Conservation (phyloP, 1,139 yeast species). For the Geotrichum siamense region DNA sequence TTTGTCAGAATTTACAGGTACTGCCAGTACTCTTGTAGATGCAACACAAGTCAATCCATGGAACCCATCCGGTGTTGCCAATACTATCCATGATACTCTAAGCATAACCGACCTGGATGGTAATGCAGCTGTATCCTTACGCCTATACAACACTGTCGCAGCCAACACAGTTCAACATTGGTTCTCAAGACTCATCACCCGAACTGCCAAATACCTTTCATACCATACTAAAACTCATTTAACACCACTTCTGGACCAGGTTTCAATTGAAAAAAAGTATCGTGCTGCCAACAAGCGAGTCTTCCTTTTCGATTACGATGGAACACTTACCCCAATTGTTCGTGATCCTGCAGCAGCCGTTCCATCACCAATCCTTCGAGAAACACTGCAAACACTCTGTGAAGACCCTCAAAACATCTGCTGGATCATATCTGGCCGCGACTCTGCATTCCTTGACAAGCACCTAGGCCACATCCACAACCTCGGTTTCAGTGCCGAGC, state of each 20-base stretch:
- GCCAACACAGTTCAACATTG: constrained; percentile 72
- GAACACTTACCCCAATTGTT: constrained; percentile 92
- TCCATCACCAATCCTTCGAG: constrained; percentile 67
- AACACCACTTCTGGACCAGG: constrained; percentile 77
- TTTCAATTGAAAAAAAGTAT: constrained; percentile 50
- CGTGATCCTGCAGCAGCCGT: constrained; percentile 95
- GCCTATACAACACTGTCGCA: constrained; percentile 55
- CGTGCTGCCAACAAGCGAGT: constrained; percentile 56
- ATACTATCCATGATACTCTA: constrained; percentile 64
- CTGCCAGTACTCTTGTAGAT: constrained; percentile 69
- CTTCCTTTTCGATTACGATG: constrained; percentile 91
- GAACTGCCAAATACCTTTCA: constrained; percentile 46
- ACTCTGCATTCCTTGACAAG: constrained; percentile 75
- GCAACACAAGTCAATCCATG: constrained; percentile 79
- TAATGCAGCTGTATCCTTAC: constrained; percentile 23
- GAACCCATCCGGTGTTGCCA: constrained; percentile 79
- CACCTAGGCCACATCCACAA: constrained; percentile 66
- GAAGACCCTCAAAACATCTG: constrained; percentile 76
- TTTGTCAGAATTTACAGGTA: constrained; percentile 85
- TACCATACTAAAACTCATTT: constrained; percentile 42
- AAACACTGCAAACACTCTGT: constrained; percentile 52
- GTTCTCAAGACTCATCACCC: constrained; percentile 57
- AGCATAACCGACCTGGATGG: constrained; percentile 31
- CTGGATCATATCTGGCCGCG: constrained; percentile 95
- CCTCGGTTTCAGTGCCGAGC: constrained; percentile 88